A percentile compares a stretch with the other conserved stretches of the same genome.
These are phyloP conservation scores for Paramecium octaurelia DNA, from an alignment of 73 alveolate genomes.

Conservation along the genomic window DNA sequence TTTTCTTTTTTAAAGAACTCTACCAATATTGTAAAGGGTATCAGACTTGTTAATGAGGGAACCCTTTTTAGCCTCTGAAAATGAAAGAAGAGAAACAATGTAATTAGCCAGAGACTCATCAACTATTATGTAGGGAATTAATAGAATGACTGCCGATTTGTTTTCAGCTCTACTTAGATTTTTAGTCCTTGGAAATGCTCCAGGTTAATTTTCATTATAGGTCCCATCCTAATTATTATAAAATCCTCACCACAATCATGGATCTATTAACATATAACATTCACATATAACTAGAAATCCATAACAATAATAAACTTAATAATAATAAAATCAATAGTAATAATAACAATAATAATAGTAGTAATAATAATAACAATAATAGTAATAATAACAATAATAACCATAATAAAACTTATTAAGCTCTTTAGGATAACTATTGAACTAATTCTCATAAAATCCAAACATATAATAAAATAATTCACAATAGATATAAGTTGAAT, in stretches of 20 bases:
- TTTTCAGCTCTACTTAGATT: not conserved
- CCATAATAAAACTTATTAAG: not conserved
- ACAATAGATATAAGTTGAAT: not conserved
- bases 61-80: not conserved
- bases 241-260: not conserved
- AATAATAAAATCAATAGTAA: not conserved
- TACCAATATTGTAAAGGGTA: slow-evolving; percentile 28
- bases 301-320: not conserved
- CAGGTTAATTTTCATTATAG: not conserved
- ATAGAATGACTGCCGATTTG: not conserved
- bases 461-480: not conserved
- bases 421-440: not conserved
- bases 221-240: not conserved
- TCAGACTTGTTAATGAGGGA: slow-evolving; percentile 22
- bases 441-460: not conserved
- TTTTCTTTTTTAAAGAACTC: not conserved
- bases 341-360: not conserved
- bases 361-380: not conserved
- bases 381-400: not conserved
- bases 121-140: not conserved
- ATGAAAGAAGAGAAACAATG: slow-evolving; percentile 1
- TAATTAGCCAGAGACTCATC: not conserved
- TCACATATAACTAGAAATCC: not conserved
- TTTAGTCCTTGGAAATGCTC: not conserved
- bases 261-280: not conserved